Evolutionary conservation across 495 filamentous ascomycete species (phyloP), one percentile per base, ranked within the genome.

Genomic region (Penicillium coprophilum): DNA sequence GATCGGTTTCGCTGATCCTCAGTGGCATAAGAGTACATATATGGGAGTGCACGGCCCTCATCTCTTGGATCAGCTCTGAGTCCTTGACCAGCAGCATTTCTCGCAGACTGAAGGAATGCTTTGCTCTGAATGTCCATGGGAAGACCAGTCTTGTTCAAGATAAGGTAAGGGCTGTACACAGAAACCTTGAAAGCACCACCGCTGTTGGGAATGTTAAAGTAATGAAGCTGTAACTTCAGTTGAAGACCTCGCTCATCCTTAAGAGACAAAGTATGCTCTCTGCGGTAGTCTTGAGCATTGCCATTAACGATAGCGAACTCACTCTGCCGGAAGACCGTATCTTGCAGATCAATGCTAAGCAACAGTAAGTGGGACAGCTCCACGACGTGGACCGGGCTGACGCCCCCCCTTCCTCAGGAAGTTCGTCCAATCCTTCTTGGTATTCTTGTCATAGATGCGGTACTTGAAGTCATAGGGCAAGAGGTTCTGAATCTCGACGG

Each of bases 391-490:
- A 97, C 92, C 1, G 94, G 94, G 69, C 94, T 97, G 45, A 96
- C 87, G 20, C 94, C 94, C 10, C 10, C 94, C 94, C 71, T 96
- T 97, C 50, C 94, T 82, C 20, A 98, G 72, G 77, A 98, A 98
- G 66, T 98, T 98, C 0, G 92, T 93, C 94, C 95, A 98, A 70
- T 98, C 93, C 68, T 95, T 94, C 76, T 89, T 92, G 0, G 91
- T 97, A 69, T 95, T 94, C 77, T 92, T 96, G 75, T 98, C 94
- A 65, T 97, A 97, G 21, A 98, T 97, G 51, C 92, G 84, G 68
- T 97, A 97, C 70, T 97, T 97, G 87, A 98, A 98, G 73, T 97
- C 95, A 64, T 88, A 97, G 0, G 94, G 94, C 24, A 98, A 79
- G 24, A 98, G 77, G 65, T 98, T 98, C 67, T 98, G 92, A 12